Conservation (phyloP, 2,329 filamentous ascomycete species). For the Microsporum canis region DNA sequence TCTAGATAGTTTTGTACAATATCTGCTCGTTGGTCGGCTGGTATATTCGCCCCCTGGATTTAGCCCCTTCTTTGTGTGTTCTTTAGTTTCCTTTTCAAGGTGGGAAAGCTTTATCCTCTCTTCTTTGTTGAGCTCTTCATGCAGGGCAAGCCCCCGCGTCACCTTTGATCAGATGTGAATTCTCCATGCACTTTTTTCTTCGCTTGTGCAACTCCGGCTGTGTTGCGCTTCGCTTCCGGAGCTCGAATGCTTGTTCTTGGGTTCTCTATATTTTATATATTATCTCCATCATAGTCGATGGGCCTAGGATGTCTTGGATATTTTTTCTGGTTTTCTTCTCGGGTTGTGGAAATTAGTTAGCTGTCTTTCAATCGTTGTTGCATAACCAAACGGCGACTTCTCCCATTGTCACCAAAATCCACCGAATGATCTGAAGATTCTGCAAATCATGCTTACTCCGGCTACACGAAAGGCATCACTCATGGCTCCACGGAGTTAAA, state of each 20-base stretch:
- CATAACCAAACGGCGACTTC: background rate
- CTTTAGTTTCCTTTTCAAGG: background rate
- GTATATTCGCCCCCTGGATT: background rate
- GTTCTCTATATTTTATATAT: background rate
- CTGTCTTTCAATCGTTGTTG: background rate
- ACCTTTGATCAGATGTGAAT: constrained; percentile 1
- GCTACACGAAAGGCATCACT: background rate
- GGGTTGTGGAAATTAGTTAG: background rate
- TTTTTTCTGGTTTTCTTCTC: background rate
- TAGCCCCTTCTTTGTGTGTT: background rate
- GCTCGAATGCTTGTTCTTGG: background rate
- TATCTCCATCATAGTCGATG: background rate
- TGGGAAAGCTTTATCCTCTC: background rate
- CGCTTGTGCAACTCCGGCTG: background rate
- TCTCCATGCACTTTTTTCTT: background rate
- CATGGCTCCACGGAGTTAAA: background rate
- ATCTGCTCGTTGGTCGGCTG: background rate
- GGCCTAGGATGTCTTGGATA: background rate
- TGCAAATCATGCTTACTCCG: background rate
- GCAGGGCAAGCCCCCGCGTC: constrained; percentile 1
- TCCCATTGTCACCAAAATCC: background rate
- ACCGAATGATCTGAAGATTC: background rate
- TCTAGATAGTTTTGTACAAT: background rate
- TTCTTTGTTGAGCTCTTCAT: constrained; percentile 1
- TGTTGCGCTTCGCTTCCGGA: background rate